These are phyloP conservation scores for Podaxis carcinomalis DNA, from an alignment of 768 basidiomycete species.

Conservation along the genomic window DNA sequence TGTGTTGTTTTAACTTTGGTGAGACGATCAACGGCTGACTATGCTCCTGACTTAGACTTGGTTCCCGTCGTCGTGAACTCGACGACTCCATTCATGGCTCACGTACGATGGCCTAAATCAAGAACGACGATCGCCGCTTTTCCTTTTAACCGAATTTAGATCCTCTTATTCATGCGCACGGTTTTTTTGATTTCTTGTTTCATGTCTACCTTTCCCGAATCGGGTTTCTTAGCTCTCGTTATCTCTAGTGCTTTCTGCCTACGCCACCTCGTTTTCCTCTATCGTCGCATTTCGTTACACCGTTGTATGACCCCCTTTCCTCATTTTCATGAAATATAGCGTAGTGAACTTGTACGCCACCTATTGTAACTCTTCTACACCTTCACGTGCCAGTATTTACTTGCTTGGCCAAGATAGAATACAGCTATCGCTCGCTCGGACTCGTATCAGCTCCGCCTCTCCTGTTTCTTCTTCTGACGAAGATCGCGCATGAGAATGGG, in stretches of 20 bases:
- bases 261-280: neutral
- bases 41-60: neutral
- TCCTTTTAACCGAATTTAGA: neutral
- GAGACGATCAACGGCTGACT: neutral
- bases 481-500: slow-evolving; percentile 79
- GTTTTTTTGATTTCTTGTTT: neutral
- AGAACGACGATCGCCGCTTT: neutral
- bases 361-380: neutral
- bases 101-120: neutral
- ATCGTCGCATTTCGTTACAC: neutral
- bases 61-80: neutral
- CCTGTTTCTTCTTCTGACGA: slow-evolving; percentile 56
- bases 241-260: neutral
- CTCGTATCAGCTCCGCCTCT: slow-evolving; percentile 60
- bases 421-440: slow-evolving; percentile 44
- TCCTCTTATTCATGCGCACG: neutral
- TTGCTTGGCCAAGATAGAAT: too few species aligned
- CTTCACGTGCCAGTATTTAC: neutral
- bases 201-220: neutral
- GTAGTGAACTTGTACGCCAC: neutral
- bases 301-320: neutral
- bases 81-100: neutral
- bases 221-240: neutral
- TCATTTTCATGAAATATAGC: neutral
- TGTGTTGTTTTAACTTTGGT: slow-evolving; percentile 14